These are phyloP conservation scores for Aquilaria agallochum DNA, from an alignment of 441 rosid genomes.

Conservation along the genomic window DNA sequence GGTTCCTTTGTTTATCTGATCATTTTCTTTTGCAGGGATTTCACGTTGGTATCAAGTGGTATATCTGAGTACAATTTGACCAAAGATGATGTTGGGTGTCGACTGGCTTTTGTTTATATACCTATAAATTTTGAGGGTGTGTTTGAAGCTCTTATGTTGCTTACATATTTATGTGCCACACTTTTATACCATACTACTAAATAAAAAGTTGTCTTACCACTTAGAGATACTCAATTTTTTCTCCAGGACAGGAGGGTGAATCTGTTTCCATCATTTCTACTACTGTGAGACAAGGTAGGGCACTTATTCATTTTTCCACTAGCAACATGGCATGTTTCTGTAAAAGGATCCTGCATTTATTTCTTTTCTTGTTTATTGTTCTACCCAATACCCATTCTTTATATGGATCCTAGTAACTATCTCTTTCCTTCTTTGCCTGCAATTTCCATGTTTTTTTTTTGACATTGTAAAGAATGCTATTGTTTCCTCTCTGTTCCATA, in stretches of 20 bases:
- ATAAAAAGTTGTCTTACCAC: constrained; percentile 9
- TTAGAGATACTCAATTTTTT: constrained; percentile 19
- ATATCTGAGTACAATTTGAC: constrained; percentile 82
- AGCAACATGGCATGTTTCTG: too few species aligned
- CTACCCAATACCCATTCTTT: too few species aligned
- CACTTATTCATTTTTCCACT: background rate
- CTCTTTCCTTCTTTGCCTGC: too few species aligned
- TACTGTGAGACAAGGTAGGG: constrained; percentile 78
- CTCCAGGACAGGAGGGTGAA: constrained; percentile 90
- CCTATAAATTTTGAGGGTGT: constrained; percentile 97
- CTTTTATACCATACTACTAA: constrained; percentile 16
- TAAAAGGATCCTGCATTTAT: too few species aligned
- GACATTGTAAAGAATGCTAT: too few species aligned
- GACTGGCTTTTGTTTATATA: constrained; percentile 73
- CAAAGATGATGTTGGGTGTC: constrained; percentile 84
- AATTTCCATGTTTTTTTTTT: too few species aligned
- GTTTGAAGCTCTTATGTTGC: constrained; percentile 17
- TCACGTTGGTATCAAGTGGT: constrained; percentile 62
- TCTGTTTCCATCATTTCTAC: constrained; percentile 59
- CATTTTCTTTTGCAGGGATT: constrained; percentile 51
- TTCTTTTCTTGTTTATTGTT: too few species aligned
- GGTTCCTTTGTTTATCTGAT: constrained; percentile 6
- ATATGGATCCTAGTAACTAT: too few species aligned
- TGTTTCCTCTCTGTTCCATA: too few species aligned
- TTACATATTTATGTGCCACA: constrained; percentile 3